These are phyloP conservation scores for Dendryphion nanum DNA, from an alignment of 2,329 filamentous ascomycete species.

Conservation along the genomic window DNA sequence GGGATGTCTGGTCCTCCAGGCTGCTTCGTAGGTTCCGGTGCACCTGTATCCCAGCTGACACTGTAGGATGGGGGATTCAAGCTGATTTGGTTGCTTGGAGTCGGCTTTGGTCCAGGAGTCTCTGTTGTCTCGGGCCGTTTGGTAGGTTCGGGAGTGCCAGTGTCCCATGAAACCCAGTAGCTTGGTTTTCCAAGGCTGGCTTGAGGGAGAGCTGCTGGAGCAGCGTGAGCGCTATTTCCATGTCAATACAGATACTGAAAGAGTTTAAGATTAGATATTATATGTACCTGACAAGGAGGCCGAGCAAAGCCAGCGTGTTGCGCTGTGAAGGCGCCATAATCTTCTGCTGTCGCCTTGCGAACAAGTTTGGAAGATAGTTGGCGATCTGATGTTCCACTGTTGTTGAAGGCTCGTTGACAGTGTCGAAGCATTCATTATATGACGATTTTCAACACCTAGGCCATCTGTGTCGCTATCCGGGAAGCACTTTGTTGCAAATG, in stretches of 20 bases:
- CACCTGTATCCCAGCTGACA: constrained; percentile 9
- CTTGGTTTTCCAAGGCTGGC: constrained; percentile 2
- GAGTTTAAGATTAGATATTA: too few species aligned
- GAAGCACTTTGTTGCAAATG: constrained; percentile 28
- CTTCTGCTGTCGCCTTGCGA: constrained; percentile 8
- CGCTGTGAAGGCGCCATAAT: constrained; percentile 25
- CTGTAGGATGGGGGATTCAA: constrained; percentile 10
- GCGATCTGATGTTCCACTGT: constrained; percentile 24
- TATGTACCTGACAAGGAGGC: constrained; percentile 23
- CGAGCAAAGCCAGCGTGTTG: constrained; percentile 23
- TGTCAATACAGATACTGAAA: constrained; percentile 1
- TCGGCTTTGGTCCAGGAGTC: constrained; percentile 3
- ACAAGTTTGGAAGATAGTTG: constrained; percentile 6
- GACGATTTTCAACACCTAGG: constrained; percentile 2
- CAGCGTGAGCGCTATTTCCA: constrained; percentile 1
- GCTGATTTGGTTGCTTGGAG: constrained; percentile 5
- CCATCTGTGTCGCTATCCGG: constrained; percentile 13
- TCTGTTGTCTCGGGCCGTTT: constrained; percentile 4
- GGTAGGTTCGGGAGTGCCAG: constrained; percentile 7
- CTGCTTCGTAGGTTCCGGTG: neutral
- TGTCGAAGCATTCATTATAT: too few species aligned
- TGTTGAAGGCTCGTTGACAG: too few species aligned
- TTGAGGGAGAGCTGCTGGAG: constrained; percentile 4
- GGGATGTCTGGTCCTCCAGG: constrained; percentile 5
- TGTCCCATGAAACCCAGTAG: constrained; percentile 3